phyloP scores from a whole-genome alignment of 2,329 filamentous ascomycete genomes.

The Calonectria pauciramosa region DNA sequence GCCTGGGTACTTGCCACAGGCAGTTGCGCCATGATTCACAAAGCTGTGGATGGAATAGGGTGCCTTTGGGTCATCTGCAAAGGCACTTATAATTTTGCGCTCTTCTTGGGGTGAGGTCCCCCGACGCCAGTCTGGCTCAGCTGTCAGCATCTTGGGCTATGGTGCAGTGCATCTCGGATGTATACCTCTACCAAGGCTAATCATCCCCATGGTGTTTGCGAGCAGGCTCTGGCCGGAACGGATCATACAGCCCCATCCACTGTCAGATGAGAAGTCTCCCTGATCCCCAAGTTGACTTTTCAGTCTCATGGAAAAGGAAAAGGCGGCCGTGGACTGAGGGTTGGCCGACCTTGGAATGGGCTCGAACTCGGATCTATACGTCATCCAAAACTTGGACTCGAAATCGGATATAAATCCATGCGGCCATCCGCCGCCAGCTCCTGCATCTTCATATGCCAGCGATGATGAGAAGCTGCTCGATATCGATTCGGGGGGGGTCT shows the following conservation, averaged over 20 bases:
- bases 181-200: slow-evolving; percentile 84
- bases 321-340: slow-evolving; percentile 75
- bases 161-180: not conserved
- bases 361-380: slow-evolving; percentile 89
- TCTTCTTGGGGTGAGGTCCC: slow-evolving; percentile 72
- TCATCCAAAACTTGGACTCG: slow-evolving; percentile 95
- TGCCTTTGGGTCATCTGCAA: slow-evolving; percentile 87
- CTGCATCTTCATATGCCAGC: slow-evolving; percentile 61
- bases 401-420: slow-evolving; percentile 90
- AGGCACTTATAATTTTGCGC: slow-evolving; percentile 80
- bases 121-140: slow-evolving; percentile 77
- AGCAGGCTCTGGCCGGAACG: slow-evolving; percentile 93
- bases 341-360: slow-evolving; percentile 85
- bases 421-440: slow-evolving; percentile 79
- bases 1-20: slow-evolving; percentile 94
- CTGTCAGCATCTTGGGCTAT: slow-evolving; percentile 23
- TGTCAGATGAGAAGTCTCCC: slow-evolving; percentile 89
- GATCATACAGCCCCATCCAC: slow-evolving; percentile 99
- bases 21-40: slow-evolving; percentile 86
- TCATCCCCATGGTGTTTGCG: slow-evolving; percentile 83
- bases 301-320: slow-evolving; percentile 88
- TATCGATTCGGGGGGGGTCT: slow-evolving; percentile 63
- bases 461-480: slow-evolving; percentile 67
- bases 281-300: slow-evolving; percentile 85
- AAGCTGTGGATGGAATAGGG: slow-evolving; percentile 97